Evolutionary conservation across 2,329 filamentous ascomycete species (phyloP).

Genomic region (Colletotrichum somersetense): DNA sequence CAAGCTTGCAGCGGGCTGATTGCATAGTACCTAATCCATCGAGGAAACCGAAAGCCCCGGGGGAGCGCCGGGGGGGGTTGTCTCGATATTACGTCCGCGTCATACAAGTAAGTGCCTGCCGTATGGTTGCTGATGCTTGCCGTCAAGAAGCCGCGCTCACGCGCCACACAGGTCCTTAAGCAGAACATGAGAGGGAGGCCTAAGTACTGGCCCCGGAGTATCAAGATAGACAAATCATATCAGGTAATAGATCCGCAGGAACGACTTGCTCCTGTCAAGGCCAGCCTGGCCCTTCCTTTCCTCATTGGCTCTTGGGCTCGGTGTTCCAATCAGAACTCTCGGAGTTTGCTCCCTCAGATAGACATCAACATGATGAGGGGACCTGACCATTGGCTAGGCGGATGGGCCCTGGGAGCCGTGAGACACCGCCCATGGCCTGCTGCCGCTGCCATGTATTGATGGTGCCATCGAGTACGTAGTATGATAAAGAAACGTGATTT

Average conservation of each 20-base stretch:
- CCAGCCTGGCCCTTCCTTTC: too few species aligned
- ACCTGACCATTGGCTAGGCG: background rate
- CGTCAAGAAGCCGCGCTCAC: background rate
- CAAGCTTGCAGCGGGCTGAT: slow-evolving; percentile 8
- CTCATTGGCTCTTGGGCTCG: background rate
- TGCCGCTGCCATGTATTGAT: slow-evolving; percentile 6
- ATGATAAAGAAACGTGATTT: background rate
- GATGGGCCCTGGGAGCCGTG: background rate
- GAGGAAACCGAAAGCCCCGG: background rate
- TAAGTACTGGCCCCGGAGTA: background rate
- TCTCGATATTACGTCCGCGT: slow-evolving; percentile 9
- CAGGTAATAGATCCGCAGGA: background rate
- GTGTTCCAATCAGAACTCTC: background rate
- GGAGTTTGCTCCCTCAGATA: background rate
- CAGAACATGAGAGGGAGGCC: background rate
- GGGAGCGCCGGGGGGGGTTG: background rate
- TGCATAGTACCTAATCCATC: slow-evolving; percentile 10
- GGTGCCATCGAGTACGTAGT: background rate
- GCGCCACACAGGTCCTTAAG: background rate
- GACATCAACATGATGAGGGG: background rate
- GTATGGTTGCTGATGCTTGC: background rate
- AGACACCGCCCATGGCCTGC: slow-evolving; percentile 17
- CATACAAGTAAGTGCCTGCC: background rate
- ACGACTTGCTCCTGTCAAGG: slow-evolving; percentile 4
- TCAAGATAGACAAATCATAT: background rate